Percentiles rank a stretch among this genome's conserved stretches.
phyloP scores from a whole-genome alignment of 2,329 filamentous ascomycete genomes.

The Paraphoma chrysanthemicola region DNA sequence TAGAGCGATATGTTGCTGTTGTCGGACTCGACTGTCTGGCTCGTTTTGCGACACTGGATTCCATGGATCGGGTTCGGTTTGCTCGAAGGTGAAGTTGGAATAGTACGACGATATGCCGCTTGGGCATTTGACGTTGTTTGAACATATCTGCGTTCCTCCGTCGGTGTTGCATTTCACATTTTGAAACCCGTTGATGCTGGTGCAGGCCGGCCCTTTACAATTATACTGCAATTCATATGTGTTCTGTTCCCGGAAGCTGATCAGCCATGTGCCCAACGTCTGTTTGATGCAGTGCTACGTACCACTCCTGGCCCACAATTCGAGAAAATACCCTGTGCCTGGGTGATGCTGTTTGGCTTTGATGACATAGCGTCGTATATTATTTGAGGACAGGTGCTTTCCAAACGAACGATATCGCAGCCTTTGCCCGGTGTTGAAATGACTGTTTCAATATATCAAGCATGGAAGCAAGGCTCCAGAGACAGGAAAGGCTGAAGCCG shows the following conservation, averaged over 20 bases:
- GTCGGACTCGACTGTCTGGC: conserved; percentile 18
- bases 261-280: background rate
- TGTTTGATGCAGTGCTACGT: background rate
- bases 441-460: conserved; percentile 6
- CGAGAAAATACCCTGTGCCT: conserved; percentile 19
- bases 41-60: conserved; percentile 19
- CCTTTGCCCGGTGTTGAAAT: background rate
- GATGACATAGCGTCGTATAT: background rate
- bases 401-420: background rate
- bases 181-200: conserved; percentile 23
- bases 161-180: conserved; percentile 24
- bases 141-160: conserved; percentile 23
- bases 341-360: conserved; percentile 13
- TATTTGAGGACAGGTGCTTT: background rate
- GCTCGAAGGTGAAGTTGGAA: conserved; percentile 33
- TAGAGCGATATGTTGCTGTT: conserved; percentile 24
- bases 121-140: conserved; percentile 26
- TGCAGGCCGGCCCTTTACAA: conserved; percentile 27
- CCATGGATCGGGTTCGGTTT: conserved; percentile 27
- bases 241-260: conserved; percentile 4
- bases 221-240: conserved; percentile 24
- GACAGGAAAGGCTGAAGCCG: background rate
- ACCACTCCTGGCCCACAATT: conserved; percentile 25
- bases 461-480: conserved; percentile 4
- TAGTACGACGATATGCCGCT: conserved; percentile 18